These are phyloP conservation scores for Phytophthora ramorum DNA, from an alignment of 352 stramenopile species.

Conservation along the genomic window DNA sequence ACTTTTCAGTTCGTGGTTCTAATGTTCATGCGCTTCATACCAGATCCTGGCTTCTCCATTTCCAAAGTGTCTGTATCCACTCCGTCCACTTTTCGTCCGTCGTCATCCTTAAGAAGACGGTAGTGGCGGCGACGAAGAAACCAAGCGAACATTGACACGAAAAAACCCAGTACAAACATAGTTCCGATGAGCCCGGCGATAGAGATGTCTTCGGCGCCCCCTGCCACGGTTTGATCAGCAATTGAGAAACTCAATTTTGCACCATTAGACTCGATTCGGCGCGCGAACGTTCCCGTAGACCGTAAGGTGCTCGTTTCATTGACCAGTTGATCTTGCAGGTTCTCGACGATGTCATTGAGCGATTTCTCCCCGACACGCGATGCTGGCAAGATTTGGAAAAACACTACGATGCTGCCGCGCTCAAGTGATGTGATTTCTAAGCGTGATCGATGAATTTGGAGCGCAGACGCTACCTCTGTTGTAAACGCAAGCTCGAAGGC, in stretches of 20 bases:
- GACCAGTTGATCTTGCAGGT: conserved; percentile 56
- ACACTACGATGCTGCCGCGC: conserved; percentile 67
- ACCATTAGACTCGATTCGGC: conserved; percentile 59
- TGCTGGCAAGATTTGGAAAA: conserved; percentile 71
- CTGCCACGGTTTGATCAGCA: conserved; percentile 65
- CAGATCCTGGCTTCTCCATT: conserved; percentile 27
- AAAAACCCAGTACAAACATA: conserved; percentile 60
- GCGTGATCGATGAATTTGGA: conserved; percentile 63
- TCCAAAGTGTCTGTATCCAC: background rate
- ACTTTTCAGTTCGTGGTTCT: conserved; percentile 50
- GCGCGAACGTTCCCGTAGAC: conserved; percentile 71
- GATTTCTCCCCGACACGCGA: conserved; percentile 65
- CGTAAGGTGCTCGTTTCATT: conserved; percentile 69
- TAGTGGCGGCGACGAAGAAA: conserved; percentile 66
- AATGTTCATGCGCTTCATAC: conserved; percentile 81
- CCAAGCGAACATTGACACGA: conserved; percentile 66
- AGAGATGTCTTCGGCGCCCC: conserved; percentile 72
- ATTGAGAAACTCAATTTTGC: conserved; percentile 78
- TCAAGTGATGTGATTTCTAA: conserved; percentile 64
- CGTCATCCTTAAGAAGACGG: conserved; percentile 40
- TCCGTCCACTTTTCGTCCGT: conserved; percentile 15
- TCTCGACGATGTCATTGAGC: conserved; percentile 73
- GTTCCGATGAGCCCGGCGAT: conserved; percentile 67
- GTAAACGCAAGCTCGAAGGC: conserved; percentile 73
- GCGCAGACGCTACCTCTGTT: conserved; percentile 63